phyloP scores from a whole-genome alignment of 805 yeast species.

The Geotrichum ghanense region DNA sequence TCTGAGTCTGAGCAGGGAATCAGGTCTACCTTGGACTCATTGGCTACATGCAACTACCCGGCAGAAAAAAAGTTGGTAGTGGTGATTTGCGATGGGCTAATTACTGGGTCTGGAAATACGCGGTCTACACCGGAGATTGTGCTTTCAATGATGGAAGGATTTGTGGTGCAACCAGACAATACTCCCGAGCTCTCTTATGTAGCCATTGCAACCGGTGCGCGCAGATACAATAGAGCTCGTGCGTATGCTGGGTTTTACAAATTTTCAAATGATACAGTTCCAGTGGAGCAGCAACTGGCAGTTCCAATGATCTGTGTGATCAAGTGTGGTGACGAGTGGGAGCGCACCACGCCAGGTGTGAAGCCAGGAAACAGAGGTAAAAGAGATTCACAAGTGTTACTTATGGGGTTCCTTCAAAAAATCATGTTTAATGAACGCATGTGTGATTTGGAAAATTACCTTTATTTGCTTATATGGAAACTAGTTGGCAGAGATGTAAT shows the following conservation, averaged over 20 bases:
- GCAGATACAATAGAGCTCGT: constrained; percentile 82
- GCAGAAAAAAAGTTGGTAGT: constrained; percentile 67
- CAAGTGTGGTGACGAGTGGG: constrained; percentile 81
- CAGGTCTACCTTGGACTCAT: constrained; percentile 65
- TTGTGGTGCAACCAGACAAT: constrained; percentile 47
- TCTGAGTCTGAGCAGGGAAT: constrained; percentile 72
- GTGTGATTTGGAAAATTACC: constrained; percentile 79
- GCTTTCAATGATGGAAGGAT: constrained; percentile 59
- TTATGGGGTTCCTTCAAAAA: constrained; percentile 83
- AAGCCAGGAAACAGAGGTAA: constrained; percentile 94
- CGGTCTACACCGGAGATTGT: constrained; percentile 67
- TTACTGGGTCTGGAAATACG: constrained; percentile 76
- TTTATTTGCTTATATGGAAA: constrained; percentile 64
- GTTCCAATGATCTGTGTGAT: constrained; percentile 72
- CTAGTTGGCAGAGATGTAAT: constrained; percentile 79
- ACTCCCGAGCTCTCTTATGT: constrained; percentile 66
- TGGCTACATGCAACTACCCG: constrained; percentile 73
- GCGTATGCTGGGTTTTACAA: constrained; percentile 77
- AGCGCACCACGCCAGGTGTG: constrained; percentile 40
- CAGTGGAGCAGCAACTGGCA: constrained; percentile 57
- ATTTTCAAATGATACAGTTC: constrained; percentile 51
- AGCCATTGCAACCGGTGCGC: constrained; percentile 76
- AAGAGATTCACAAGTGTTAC: constrained; percentile 84
- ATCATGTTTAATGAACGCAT: constrained; percentile 87
- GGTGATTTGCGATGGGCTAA: constrained; percentile 77